These are phyloP conservation scores for Crithidia thermophila DNA, from an alignment of 208 protist species.

Conservation along the genomic window DNA sequence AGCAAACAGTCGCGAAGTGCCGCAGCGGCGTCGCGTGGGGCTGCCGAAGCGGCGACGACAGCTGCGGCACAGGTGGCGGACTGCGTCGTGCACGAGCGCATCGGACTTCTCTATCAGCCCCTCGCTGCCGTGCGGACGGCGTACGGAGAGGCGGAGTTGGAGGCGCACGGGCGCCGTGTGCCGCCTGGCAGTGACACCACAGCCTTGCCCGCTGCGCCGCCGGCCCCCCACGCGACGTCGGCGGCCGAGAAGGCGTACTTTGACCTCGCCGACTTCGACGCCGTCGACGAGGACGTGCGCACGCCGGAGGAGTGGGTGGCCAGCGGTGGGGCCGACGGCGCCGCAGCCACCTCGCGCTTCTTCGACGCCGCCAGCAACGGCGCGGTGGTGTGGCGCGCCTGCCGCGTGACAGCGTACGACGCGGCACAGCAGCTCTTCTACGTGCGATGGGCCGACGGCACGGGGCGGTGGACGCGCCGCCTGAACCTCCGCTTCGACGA, in stretches of 20 bases:
- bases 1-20: background rate
- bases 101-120: conserved; percentile 69
- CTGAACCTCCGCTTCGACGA: conserved; percentile 92
- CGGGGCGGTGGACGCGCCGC: conserved; percentile 82
- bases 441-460: conserved; percentile 77
- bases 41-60: background rate
- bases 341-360: conserved; percentile 84
- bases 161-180: conserved; percentile 12
- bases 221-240: background rate
- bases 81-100: conserved; percentile 44
- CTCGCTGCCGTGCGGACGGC: conserved; percentile 65
- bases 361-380: conserved; percentile 48
- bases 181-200: no score
- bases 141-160: conserved; percentile 65
- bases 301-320: conserved; percentile 86
- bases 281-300: conserved; percentile 60
- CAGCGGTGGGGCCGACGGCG: conserved; percentile 51
- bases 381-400: conserved; percentile 62
- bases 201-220: conserved; percentile 2
- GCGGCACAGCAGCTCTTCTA: conserved; percentile 59
- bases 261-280: conserved; percentile 90
- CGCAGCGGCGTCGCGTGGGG: background rate
- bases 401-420: conserved; percentile 78
- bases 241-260: conserved; percentile 57
- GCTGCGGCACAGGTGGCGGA: conserved; percentile 8